These are phyloP conservation scores for Adansonia digitata DNA, from an alignment of 345 rosid genomes.

Conservation along the genomic window DNA sequence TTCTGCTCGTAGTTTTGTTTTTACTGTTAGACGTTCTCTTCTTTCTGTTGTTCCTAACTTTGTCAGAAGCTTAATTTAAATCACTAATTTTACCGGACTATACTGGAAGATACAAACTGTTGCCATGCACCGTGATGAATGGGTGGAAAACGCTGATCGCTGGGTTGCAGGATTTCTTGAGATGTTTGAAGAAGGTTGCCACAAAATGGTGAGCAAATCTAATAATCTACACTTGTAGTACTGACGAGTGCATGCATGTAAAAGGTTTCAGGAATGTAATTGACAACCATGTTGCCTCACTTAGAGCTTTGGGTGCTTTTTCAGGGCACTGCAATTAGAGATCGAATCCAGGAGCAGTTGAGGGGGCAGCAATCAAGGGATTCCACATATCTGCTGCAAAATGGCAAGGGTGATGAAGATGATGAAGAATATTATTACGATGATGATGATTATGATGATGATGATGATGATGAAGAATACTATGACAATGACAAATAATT, in stretches of 20 bases:
- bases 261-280: neutral
- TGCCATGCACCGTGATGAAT: slow-evolving; percentile 70
- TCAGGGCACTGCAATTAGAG: slow-evolving; percentile 86
- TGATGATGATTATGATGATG: slow-evolving; percentile 36
- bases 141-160: slow-evolving; percentile 98
- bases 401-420: slow-evolving; percentile 30
- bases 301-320: neutral
- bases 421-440: slow-evolving; percentile 32
- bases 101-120: slow-evolving; percentile 68
- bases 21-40: neutral
- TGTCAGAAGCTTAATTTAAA: neutral
- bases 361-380: slow-evolving; percentile 42
- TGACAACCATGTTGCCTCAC: neutral
- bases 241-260: neutral
- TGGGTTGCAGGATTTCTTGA: slow-evolving; percentile 97
- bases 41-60: neutral
- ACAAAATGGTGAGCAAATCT: slow-evolving; percentile 72
- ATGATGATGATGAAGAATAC: slow-evolving; percentile 34
- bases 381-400: too few species aligned
- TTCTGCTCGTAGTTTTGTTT: neutral
- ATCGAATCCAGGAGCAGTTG: slow-evolving; percentile 73
- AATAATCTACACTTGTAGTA: neutral
- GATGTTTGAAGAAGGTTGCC: slow-evolving; percentile 99
- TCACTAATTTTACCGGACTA: neutral
- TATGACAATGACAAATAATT: slow-evolving; percentile 40